phyloP scores from a whole-genome alignment of 352 stramenopile genomes.

The Pythium sp. region DNA sequence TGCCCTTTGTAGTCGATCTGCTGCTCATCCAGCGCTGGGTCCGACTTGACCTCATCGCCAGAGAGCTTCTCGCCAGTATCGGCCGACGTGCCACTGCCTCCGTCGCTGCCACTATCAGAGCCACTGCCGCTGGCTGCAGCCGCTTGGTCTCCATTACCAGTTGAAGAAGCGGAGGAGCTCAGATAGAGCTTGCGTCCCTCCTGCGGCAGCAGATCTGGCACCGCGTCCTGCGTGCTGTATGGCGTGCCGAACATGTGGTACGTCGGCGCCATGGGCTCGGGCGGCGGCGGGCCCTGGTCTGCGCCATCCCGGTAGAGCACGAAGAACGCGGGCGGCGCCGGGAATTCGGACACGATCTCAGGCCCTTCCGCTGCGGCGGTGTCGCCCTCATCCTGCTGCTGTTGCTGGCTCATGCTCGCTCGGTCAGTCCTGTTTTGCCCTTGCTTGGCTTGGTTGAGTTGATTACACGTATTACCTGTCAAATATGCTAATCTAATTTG shows the following conservation, averaged over 20 bases:
- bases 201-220: slow-evolving; percentile 68
- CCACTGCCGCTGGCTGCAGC: neutral
- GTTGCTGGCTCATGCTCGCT: slow-evolving; percentile 1
- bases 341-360: slow-evolving; percentile 86
- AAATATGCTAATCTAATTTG: neutral
- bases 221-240: slow-evolving; percentile 78
- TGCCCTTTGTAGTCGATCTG: slow-evolving; percentile 66
- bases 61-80: slow-evolving; percentile 16
- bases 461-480: neutral
- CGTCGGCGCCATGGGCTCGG: slow-evolving; percentile 67
- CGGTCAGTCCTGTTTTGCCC: neutral
- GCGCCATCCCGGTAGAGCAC: slow-evolving; percentile 58
- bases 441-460: neutral
- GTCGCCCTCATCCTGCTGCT: slow-evolving; percentile 7
- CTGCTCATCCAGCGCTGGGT: slow-evolving; percentile 3
- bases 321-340: slow-evolving; percentile 78
- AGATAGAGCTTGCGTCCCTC: slow-evolving; percentile 66
- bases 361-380: slow-evolving; percentile 35
- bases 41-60: slow-evolving; percentile 8
- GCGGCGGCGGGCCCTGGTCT: slow-evolving; percentile 49
- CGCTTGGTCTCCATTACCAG: neutral
- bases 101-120: neutral
- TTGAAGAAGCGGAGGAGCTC: neutral
- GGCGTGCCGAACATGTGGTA: slow-evolving; percentile 87
- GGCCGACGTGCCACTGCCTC: neutral